These are phyloP conservation scores for Picocystis sp. DNA, from an alignment of 163 green algal genomes.

Conservation along the genomic window DNA sequence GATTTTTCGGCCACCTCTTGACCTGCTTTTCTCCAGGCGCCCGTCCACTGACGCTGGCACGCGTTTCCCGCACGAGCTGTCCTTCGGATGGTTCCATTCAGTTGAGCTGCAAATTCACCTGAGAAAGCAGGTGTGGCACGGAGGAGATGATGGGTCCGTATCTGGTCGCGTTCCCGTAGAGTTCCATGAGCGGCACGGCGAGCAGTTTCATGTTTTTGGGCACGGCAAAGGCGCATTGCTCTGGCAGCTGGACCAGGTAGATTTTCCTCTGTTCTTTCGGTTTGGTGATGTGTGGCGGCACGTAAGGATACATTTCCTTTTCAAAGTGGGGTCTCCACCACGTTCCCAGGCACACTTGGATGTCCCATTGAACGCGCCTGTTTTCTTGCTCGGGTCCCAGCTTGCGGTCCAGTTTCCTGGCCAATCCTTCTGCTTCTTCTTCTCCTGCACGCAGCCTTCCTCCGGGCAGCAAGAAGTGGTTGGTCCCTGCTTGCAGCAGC, in stretches of 20 bases:
- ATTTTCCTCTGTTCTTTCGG: slow-evolving; percentile 83
- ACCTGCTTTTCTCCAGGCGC: no score
- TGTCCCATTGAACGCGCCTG: slow-evolving; percentile 31
- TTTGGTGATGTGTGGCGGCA: slow-evolving; percentile 75
- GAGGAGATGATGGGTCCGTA: slow-evolving; percentile 67
- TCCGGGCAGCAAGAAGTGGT: slow-evolving; percentile 79
- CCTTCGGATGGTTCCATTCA: no score
- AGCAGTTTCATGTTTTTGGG: slow-evolving; percentile 83
- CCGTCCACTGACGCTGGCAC: no score
- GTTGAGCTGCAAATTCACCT: slow-evolving; percentile 24
- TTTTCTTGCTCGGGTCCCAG: slow-evolving; percentile 41
- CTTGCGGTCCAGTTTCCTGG: slow-evolving; percentile 64
- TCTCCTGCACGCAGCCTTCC: slow-evolving; percentile 73
- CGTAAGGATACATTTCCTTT: slow-evolving; percentile 84
- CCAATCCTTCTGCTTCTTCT: slow-evolving; percentile 76
- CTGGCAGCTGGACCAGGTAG: slow-evolving; percentile 70
- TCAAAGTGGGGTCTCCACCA: slow-evolving; percentile 87
- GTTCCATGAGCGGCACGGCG: slow-evolving; percentile 88
- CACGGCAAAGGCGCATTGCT: slow-evolving; percentile 77
- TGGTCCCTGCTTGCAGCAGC: slow-evolving; percentile 37
- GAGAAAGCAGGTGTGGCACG: slow-evolving; percentile 42
- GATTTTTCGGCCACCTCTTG: no score
- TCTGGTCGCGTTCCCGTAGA: slow-evolving; percentile 72
- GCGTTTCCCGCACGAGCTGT: no score
- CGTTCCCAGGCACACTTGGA: slow-evolving; percentile 30